Percentiles rank a stretch among this genome's conserved stretches.
These are phyloP conservation scores for Ustulina deusta DNA, from an alignment of 2,329 filamentous ascomycete genomes.

Conservation along the genomic window DNA sequence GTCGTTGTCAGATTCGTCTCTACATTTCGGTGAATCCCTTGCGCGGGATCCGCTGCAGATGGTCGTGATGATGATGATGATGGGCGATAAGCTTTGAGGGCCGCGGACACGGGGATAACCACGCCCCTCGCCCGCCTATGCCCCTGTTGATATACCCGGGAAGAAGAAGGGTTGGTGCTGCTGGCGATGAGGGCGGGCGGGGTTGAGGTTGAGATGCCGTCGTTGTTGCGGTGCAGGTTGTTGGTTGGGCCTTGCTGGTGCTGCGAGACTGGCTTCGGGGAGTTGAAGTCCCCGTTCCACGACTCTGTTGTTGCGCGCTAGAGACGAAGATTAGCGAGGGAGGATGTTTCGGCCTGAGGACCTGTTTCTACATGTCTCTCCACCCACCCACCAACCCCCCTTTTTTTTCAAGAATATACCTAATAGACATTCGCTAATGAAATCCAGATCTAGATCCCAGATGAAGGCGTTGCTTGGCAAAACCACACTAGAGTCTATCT, in stretches of 20 bases:
- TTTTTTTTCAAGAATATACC: too few relatives aligned
- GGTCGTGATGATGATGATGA: too few relatives aligned
- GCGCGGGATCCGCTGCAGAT: not conserved
- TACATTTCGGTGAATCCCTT: too few relatives aligned
- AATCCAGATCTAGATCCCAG: too few relatives aligned
- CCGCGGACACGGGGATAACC: conserved; percentile 6
- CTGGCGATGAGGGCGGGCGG: not conserved
- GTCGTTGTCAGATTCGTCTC: too few relatives aligned
- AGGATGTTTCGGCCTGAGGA: conserved; percentile 28
- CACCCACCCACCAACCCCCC: too few relatives aligned
- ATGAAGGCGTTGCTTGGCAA: too few relatives aligned
- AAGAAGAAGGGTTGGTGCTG: too few relatives aligned
- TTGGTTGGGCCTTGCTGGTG: conserved; percentile 26
- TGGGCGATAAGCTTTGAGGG: conserved; percentile 6
- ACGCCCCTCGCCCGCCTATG: not conserved
- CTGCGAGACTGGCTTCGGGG: conserved; percentile 12
- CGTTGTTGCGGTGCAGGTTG: conserved; percentile 22
- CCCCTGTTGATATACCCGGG: not conserved
- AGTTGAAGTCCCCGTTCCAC: conserved; percentile 29
- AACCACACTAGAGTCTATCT: too few relatives aligned
- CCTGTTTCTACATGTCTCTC: too few relatives aligned
- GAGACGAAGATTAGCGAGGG: conserved; percentile 24
- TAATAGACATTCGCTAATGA: too few relatives aligned
- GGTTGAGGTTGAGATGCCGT: not conserved
- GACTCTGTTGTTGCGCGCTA: conserved; percentile 1